Evolutionary conservation across 202 grass and related monocot genomes (phyloP), one percentile per base, ranked within the genome.

Genomic region (Setaria viridis): DNA sequence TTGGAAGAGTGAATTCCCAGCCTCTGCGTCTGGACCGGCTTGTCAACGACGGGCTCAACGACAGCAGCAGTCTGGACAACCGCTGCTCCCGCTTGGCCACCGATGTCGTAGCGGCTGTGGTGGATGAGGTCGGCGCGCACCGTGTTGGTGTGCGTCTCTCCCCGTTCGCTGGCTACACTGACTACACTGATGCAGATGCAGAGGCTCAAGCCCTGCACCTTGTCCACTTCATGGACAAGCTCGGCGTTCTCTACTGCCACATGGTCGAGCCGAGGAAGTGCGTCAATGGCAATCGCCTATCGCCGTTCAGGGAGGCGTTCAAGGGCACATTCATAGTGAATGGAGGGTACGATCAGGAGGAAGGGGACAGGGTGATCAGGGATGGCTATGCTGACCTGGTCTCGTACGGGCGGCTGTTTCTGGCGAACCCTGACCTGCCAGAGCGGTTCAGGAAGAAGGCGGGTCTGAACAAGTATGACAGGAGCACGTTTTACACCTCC

Each of bases 241-340:
- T 81, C 9, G 43, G 74, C 25, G 57, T 91, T 34, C 67, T 81
- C 29, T 91, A 85, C 82, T 88, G 75, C 71, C 81, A 91, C 51
- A 39, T 82, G 55, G 19, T 91, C 8, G 89, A 91, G 75, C 85
- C 89, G 32, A 78, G 76, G 32, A 85, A 85, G 85, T 33, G 63
- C 13, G 42, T 20, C 72, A 4, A 32, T 2, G 25, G 58, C 1
- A 41, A 72, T 39, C 47, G 82, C 51, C 86, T 88, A 17, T 65
- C 78, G 20, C 47, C 86, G 2, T 78, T 91, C 71, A 88, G 71
- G 59, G 49, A 88, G 51, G 86, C 73, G 14, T 87, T 81, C 49
- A 37, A 73, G 16, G 77, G 70, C 6, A 75, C 58, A 1, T 81
- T 87, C 60, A 87, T 87, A 1, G 77, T 49, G 17, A 46, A 21